phyloP scores from a whole-genome alignment of 257 asterid species.

The Solanum ossicruentum region DNA sequence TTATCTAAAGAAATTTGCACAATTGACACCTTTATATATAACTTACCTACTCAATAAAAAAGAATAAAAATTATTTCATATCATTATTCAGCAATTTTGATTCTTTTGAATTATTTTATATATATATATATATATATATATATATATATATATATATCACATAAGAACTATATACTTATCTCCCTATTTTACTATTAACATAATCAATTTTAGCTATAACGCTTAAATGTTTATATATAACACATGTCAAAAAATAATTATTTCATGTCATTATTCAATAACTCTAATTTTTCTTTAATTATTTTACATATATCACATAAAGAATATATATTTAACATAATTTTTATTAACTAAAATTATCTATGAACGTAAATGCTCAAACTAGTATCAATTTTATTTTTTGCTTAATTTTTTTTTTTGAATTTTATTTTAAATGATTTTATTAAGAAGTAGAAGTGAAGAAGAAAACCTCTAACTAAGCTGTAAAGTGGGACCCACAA shows the following conservation, averaged over 20 bases:
- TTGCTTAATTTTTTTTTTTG: not conserved
- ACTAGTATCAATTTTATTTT: not conserved
- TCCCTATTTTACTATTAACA: too few relatives aligned
- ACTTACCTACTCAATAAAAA: not conserved
- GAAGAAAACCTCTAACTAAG: not conserved
- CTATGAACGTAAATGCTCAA: not conserved
- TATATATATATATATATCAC: too few relatives aligned
- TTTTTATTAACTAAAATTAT: not conserved
- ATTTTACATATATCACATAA: not conserved
- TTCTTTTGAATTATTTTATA: not conserved
- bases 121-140: too few relatives aligned
- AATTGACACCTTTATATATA: not conserved
- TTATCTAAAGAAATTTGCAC: too few relatives aligned
- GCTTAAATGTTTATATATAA: not conserved
- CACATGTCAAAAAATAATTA: not conserved
- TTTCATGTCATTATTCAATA: not conserved
- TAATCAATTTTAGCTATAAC: not conserved
- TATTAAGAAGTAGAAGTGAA: not conserved
- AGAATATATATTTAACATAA: not conserved
- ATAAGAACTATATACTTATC: not conserved
- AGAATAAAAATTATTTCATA: not conserved
- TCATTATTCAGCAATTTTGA: not conserved
- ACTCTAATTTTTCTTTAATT: not conserved
- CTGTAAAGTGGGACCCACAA: constrained; percentile 2
- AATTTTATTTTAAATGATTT: not conserved